Base-by-base conservation (phyloP, 2,329 filamentous ascomycete species). In the Fusarium transvaalense region DNA sequence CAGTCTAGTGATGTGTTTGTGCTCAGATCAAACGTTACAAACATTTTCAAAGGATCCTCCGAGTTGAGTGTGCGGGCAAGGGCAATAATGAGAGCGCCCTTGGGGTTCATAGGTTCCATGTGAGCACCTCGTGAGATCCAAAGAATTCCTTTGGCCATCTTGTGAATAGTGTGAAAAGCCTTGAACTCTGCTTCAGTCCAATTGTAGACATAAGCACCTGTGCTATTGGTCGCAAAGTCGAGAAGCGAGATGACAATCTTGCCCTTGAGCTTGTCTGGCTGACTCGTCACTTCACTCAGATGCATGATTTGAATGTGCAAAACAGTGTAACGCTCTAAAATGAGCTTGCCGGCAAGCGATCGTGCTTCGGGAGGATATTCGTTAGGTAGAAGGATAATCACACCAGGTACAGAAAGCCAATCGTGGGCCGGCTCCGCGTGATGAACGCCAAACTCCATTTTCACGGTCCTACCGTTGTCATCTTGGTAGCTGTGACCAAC, bases 21-120 rank as follows among this genome's bases (percentile, higher is more conserved):
- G 17, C 19, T 21, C 37, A 71, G 41, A 23, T 86, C 84, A n/a
- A 86, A 73, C 0, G 80, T 82, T 13, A 81, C 74, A 17, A 86
- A 76, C 1, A 65, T 74, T 67, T 79, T 84, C 19, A 79, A 76
- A 1, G 80, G 76, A 61, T 85, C 81, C 46, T 87, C 85, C 0
- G 85, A 86, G 46, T 82, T 79, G 10, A 87, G 74, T 0, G 83
- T 83, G 21, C 85, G 78, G 2, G 82, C 79, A 17, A 87, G 72
- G 3, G 81, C 84, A n/a, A 83, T 71, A 21, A 85, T 78, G 0
- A 81, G 77, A 3, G 83, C 76, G 14, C 77, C 74, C 25, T 71
- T 70, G 0, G 84, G 82, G 17, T 76, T 77, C 38, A 32, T 48
- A 15, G 72, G 74, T 42, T 64, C 76, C 76, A 72, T 79, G 31